Percentiles rank a stretch among this genome's conserved stretches.
These are phyloP conservation scores for Acephala macrosclerotiorum DNA, from an alignment of 2,329 filamentous ascomycete genomes.

Conservation along the genomic window DNA sequence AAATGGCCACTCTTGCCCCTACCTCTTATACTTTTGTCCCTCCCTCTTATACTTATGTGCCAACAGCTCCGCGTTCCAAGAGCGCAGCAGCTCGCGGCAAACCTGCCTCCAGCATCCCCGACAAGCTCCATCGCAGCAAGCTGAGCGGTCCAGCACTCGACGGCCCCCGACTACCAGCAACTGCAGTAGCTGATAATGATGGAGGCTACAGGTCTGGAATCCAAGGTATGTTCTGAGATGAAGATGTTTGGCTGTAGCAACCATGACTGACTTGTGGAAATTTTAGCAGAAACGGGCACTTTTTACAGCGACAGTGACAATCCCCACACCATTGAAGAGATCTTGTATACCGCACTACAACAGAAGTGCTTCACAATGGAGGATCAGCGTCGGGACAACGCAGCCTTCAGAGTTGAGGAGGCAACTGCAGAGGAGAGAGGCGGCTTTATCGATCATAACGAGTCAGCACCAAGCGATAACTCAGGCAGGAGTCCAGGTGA, in stretches of 20 bases:
- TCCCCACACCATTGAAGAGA: conserved; percentile 25
- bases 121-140: conserved; percentile 28
- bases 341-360: conserved; percentile 25
- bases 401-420: conserved; percentile 18
- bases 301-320: conserved; percentile 15
- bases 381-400: conserved; percentile 16
- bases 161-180: conserved; percentile 22
- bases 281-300: conserved; percentile 13
- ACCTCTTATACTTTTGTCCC: conserved; percentile 31
- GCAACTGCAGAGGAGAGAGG: conserved; percentile 20
- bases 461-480: conserved; percentile 23
- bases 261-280: conserved; percentile 22
- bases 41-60: conserved; percentile 32
- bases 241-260: conserved; percentile 31
- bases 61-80: conserved; percentile 34
- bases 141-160: conserved; percentile 24
- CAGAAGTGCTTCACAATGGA: conserved; percentile 21
- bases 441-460: conserved; percentile 16
- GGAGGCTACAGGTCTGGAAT: conserved; percentile 24
- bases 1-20: no score
- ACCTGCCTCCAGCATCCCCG: conserved; percentile 29
- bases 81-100: conserved; percentile 23
- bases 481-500: conserved; percentile 24
- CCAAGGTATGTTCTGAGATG: conserved; percentile 31
- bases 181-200: conserved; percentile 25